Evolutionary conservation across 768 basidiomycete genomes (phyloP), one percentile per base, ranked within the genome.

Genomic region (Mycena haematopus): DNA sequence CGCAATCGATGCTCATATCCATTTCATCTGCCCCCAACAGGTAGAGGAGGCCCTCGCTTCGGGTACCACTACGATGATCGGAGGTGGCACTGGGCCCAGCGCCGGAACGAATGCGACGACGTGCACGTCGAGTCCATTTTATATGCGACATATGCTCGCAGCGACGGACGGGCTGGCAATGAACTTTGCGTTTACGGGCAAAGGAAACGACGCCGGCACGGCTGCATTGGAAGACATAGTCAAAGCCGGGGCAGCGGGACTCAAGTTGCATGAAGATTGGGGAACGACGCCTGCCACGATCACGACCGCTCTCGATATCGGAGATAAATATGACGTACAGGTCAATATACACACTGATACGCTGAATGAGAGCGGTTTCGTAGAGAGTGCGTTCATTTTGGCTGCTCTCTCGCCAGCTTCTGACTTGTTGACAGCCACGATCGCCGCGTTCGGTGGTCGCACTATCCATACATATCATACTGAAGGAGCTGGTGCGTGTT

Each of bases 241-340:
- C 25, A 79, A 80, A 61, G 93, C 93, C 14, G 96, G 96, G 11
- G 94, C 93, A 1, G 85, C 83, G 15, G 97, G 97, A 1, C 74
- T 99, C 68, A 99, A 99, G 78, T 77, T 99, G 61, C 97, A 99
- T 70, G 97, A 99, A 75, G 96, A 99, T 74, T 98, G 96, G 96
- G 96, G 96, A 2, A 82, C 86, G 21, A 96, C 95, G 1, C 97
- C 97, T 0, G 86, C 86, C 19, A 84, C 85, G 1, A 98, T 99
- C 66, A 77, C 79, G 58, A 89, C 84, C 46, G 89, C 88, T 54
- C 78, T 99, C 67, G 85, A 88, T 56, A 84, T 99, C 21, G 95
- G 81, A 0, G 95, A 99, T 68, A 83, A 92, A 62, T 95, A 92
- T 73, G 97, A 99, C 74, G 92, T 99, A 4, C 96, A 99, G 83